A percentile compares a stretch with the other conserved stretches of the same genome.
Evolutionary conservation across 2,329 filamentous ascomycete species (phyloP).

Genomic region (Emericellopsis atlantica): DNA sequence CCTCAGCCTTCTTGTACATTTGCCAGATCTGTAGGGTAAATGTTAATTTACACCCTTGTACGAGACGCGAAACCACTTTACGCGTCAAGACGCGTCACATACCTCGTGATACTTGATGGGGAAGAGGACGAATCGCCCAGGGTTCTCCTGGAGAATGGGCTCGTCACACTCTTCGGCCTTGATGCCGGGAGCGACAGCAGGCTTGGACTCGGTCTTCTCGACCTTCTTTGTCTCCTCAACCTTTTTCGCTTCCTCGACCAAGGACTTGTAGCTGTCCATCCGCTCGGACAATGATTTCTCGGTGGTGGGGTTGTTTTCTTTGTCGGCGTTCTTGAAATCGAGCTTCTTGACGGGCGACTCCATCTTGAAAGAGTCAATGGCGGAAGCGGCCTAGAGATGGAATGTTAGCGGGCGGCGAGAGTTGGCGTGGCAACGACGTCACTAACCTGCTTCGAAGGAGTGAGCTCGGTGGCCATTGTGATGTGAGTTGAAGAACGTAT

Average conservation of each 20-base stretch:
- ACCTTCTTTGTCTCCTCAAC: slow-evolving; percentile 27
- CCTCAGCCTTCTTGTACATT: slow-evolving; percentile 99
- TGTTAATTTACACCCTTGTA: slow-evolving; percentile 22
- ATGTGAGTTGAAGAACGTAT: slow-evolving; percentile 2
- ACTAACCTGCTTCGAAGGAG: slow-evolving; percentile 45
- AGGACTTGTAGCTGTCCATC: slow-evolving; percentile 47
- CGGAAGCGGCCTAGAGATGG: slow-evolving; percentile 60
- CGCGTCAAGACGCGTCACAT: slow-evolving; percentile 53
- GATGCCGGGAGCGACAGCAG: slow-evolving; percentile 33
- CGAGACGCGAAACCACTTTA: slow-evolving; percentile 39
- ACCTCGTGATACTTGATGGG: slow-evolving; percentile 99
- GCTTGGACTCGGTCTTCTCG: slow-evolving; percentile 19
- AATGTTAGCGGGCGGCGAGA: slow-evolving; percentile 15
- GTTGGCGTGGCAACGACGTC: slow-evolving; percentile 11
- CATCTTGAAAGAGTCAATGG: slow-evolving; percentile 82
- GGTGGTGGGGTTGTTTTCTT: slow-evolving; percentile 61
- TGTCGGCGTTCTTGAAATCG: slow-evolving; percentile 59
- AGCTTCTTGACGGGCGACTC: slow-evolving; percentile 88
- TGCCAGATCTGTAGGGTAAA: slow-evolving; percentile 71
- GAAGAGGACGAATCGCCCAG: slow-evolving; percentile 92
- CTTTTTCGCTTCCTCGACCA: slow-evolving; percentile 29
- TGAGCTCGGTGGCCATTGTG: slow-evolving; percentile 65
- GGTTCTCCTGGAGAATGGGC: slow-evolving; percentile 90
- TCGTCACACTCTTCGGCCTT: slow-evolving; percentile 68
- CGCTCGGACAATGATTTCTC: slow-evolving; percentile 35